Evolutionary conservation across 2,329 filamentous ascomycete species (phyloP), one percentile per base, ranked within the genome.

Genomic region (Ramichloridium luteum): DNA sequence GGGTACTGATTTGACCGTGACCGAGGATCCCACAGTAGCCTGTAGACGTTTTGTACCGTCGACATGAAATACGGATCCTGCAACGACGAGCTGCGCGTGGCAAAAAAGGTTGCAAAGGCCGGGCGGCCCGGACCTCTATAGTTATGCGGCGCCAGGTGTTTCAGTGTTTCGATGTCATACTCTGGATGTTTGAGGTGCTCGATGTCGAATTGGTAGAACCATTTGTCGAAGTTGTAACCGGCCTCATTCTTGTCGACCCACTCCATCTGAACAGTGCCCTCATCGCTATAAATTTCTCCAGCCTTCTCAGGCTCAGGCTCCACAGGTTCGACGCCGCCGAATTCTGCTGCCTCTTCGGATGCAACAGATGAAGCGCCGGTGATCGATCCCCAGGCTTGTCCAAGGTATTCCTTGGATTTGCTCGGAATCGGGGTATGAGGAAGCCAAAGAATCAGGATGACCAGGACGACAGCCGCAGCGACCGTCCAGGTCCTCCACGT

Each of bases 61-160:
- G 53, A 50, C 20, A 56, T 39, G 34, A 48, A 56, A 37, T 56
- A 56, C 1, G 53, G 51, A 23, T 56, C 53, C 33, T 50, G 45
- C 3, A 53, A 14, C 0, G 53, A 56, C 1, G 46, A 44, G 27
- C 50, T 52, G 4, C 43, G 44, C 1, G 48, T 52, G 9, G 47
- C 44, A 37, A 55, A 50, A 35, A 54, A 55, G 1, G 51, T 54
- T 1, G 53, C 53, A 14, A 51, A 55, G 3, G 51, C 43, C 36
- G 49, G 44, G 30, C 37, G 38, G 13, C 40, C 34, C 8, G 38
- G 29, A 5, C 42, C 27, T 30, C 53, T 25, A 15, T 33, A 50
- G 30, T 52, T 46, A 32, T 47, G 50, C 3, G 53, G 50, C 25
- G 36, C 18, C 12, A 36, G 30, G 11, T 26, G 14, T n/a, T 27